Evolutionary conservation across 179 eudicot species (phyloP).

Genomic region (Gypsophila paniculata): DNA sequence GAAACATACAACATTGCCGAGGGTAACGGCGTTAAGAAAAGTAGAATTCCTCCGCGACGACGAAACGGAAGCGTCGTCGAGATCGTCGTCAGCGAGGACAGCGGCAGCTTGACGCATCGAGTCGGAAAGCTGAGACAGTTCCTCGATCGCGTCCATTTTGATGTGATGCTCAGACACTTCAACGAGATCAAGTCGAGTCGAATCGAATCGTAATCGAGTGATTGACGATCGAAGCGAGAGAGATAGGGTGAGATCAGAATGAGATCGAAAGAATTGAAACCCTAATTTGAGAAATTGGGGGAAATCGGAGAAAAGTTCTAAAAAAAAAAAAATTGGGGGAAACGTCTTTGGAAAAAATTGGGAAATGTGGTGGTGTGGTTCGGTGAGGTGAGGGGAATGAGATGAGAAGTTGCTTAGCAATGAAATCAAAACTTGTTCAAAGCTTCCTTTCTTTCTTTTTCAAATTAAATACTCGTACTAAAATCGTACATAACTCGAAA

Average conservation of each 20-base stretch:
- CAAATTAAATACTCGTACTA: too few relatives aligned
- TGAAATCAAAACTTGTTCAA: too few relatives aligned
- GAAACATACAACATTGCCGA: slow-evolving; percentile 84
- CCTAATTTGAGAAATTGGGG: slow-evolving; percentile 6
- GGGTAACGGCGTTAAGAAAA: slow-evolving; percentile 83
- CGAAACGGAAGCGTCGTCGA: slow-evolving; percentile 50
- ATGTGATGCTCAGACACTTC: background rate
- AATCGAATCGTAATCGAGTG: too few relatives aligned
- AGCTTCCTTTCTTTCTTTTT: too few relatives aligned
- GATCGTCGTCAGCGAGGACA: slow-evolving; percentile 81
- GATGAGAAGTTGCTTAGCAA: too few relatives aligned
- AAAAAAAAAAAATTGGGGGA: background rate
- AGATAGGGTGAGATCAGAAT: background rate
- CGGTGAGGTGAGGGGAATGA: too few relatives aligned
- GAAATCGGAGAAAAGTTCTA: background rate
- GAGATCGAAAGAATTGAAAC: background rate
- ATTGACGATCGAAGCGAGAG: background rate
- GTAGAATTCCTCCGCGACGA: slow-evolving; percentile 57
- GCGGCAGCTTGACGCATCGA: slow-evolving; percentile 94
- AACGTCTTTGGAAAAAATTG: background rate
- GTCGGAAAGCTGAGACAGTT: slow-evolving; percentile 79
- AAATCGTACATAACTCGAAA: too few relatives aligned
- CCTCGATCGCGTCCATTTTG: slow-evolving; percentile 94
- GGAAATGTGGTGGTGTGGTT: too few relatives aligned
- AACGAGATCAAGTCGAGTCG: slow-evolving; percentile 9